Evolutionary conservation across 352 stramenopile species (phyloP), one percentile per base, ranked within the genome.

Genomic region (Vaucheria bursata): DNA sequence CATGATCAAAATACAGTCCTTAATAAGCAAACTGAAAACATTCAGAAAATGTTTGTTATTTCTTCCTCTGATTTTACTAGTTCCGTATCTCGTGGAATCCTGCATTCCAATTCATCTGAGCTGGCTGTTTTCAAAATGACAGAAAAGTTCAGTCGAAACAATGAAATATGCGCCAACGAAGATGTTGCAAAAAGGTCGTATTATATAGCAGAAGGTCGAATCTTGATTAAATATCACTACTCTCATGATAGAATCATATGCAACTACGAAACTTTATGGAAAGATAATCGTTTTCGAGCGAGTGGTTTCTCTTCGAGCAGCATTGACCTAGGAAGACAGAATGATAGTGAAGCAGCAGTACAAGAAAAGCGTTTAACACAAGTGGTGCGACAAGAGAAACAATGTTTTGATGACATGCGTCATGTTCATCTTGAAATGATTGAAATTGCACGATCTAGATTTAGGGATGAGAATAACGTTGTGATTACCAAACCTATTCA

Each of bases 91-190:
- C 4, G 31, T 40, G 59, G 59, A 12, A 69, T 40, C 12, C 5
- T 50, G 5, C 5, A 5, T 50, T 12, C 39, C 12, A 50, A 50
- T 50, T 12, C 5, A 12, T 12, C 5, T 50, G 79, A 85, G 33
- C 85, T 94, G 75, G 68, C 88, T 8, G 93, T 97, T 71, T 90
- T 91, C 77, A 96, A 95, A 71, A 96, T 97, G 91, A 93, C 91
- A 71, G 90, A 97, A 72, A 95, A 94, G 75, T 96, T 93, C 78
- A 85, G 85, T 0, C 89, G 92, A 5, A 80, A 88, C 35, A 40
- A 31, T 7, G n/a, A n/a, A 31, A 72, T 73, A 29, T 53, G 71
- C 1, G 82, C 85, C 7, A 80, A 88, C 25, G 49, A 73, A 33
- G 89, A 97, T 80, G 87, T 92, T 7, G 87, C 89, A 1, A 96